These are phyloP conservation scores for Rhinocladiella mackenziei DNA, from an alignment of 2,329 filamentous ascomycete genomes.

Conservation along the genomic window DNA sequence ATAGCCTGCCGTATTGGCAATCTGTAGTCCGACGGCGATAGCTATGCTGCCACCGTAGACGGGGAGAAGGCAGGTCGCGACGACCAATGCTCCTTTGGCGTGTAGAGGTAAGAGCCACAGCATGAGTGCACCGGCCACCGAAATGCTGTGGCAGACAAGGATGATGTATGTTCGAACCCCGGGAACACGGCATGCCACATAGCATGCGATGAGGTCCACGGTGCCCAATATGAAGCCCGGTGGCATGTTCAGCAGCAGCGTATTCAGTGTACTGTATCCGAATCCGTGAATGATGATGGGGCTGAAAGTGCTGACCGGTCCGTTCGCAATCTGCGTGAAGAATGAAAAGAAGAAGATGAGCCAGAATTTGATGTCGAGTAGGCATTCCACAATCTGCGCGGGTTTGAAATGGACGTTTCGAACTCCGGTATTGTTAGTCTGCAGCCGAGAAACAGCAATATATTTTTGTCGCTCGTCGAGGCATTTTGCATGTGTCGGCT, in stretches of 20 bases:
- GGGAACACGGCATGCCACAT: constrained; percentile 28
- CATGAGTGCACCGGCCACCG: constrained; percentile 35
- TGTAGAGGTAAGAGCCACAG: too few relatives aligned
- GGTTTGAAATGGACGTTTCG: constrained; percentile 48
- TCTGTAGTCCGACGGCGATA: constrained; percentile 44
- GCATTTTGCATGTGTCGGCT: constrained; percentile 44
- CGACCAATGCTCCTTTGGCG: constrained; percentile 31
- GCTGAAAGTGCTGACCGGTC: constrained; percentile 34
- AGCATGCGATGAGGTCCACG: constrained; percentile 32
- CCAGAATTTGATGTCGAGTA: constrained; percentile 56
- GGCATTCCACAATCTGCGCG: constrained; percentile 46
- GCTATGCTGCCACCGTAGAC: constrained; percentile 39
- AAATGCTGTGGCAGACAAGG: constrained; percentile 35
- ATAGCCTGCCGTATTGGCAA: constrained; percentile 51
- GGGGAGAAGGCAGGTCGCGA: constrained; percentile 31
- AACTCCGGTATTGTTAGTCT: constrained; percentile 51
- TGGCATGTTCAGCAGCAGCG: constrained; percentile 38
- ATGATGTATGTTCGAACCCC: constrained; percentile 34
- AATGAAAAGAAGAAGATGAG: constrained; percentile 52
- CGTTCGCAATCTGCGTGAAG: constrained; percentile 54
- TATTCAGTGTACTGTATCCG: constrained; percentile 35
- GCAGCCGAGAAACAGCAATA: constrained; percentile 52
- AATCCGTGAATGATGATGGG: constrained; percentile 39
- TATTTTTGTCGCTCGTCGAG: constrained; percentile 39
- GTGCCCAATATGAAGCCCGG: constrained; percentile 35